Conservation (phyloP, 2,329 filamentous ascomycete genomes). For the Fusarium secorum region DNA sequence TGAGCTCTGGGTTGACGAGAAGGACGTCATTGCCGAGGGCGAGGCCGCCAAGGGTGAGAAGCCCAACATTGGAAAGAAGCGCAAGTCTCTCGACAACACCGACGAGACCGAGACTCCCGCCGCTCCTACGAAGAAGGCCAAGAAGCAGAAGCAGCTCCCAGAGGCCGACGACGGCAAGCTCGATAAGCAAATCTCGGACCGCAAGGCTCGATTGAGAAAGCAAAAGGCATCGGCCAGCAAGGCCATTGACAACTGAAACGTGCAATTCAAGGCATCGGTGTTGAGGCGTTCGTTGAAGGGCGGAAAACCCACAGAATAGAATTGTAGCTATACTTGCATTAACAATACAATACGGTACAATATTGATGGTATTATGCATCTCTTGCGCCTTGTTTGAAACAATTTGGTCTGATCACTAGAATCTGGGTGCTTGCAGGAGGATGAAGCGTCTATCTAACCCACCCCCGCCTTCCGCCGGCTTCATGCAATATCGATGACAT, state of each 20-base stretch:
- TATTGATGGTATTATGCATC: slow-evolving; percentile 33
- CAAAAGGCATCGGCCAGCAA: slow-evolving; percentile 66
- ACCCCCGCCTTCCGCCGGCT: not conserved
- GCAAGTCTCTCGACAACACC: slow-evolving; percentile 56
- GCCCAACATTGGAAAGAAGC: slow-evolving; percentile 71
- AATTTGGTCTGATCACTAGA: not conserved
- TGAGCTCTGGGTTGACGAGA: slow-evolving; percentile 86
- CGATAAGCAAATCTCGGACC: slow-evolving; percentile 66
- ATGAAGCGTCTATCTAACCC: not conserved
- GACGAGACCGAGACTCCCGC: slow-evolving; percentile 56
- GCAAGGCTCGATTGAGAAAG: slow-evolving; percentile 65
- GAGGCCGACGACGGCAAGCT: slow-evolving; percentile 61
- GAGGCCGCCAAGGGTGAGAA: slow-evolving; percentile 57
- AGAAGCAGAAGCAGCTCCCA: slow-evolving; percentile 46
- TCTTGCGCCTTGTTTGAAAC: not conserved
- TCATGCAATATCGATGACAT: not conserved
- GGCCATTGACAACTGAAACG: slow-evolving; percentile 54
- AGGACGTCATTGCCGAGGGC: slow-evolving; percentile 73
- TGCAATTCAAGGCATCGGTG: slow-evolving; percentile 43
- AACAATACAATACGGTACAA: slow-evolving; percentile 31
- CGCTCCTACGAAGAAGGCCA: slow-evolving; percentile 50
- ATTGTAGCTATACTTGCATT: slow-evolving; percentile 30
- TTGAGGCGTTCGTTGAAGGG: slow-evolving; percentile 47
- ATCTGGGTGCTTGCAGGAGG: not conserved
- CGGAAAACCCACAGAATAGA: slow-evolving; percentile 37